These are phyloP conservation scores for Podosphaera fusca DNA, from an alignment of 2,329 filamentous ascomycete species.

Conservation along the genomic window DNA sequence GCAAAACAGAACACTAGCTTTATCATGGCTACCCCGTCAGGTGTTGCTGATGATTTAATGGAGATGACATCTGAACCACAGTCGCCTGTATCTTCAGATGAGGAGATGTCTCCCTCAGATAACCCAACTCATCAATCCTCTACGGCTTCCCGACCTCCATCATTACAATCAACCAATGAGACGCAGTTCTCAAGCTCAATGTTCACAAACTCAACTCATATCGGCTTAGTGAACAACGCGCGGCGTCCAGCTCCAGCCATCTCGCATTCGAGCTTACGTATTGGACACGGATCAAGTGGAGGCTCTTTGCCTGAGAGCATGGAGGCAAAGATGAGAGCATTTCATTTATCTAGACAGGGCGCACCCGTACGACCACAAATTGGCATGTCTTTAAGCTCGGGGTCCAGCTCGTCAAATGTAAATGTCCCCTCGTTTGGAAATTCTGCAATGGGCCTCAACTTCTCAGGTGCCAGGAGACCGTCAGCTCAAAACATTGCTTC, in stretches of 20 bases:
- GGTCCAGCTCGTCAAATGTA: constrained; percentile 5
- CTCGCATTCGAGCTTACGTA: constrained; percentile 3
- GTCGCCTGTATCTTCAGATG: neutral
- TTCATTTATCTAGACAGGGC: constrained; percentile 40
- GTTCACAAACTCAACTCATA: constrained; percentile 62
- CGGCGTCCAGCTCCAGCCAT: constrained; percentile 23
- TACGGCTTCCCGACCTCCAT: constrained; percentile 26
- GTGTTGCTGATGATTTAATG: too few relatives aligned
- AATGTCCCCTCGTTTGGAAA: constrained; percentile 15
- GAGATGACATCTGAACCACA: too few relatives aligned
- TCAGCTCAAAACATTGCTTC: constrained; percentile 23
- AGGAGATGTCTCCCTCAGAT: constrained; percentile 5
- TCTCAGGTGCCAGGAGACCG: constrained; percentile 24
- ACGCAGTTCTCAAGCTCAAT: constrained; percentile 30
- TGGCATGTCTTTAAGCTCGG: constrained; percentile 16
- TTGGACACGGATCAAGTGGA: constrained; percentile 16
- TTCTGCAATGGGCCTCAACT: constrained; percentile 21
- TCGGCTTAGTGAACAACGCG: constrained; percentile 50
- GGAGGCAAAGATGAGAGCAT: constrained; percentile 45
- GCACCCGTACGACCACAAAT: constrained; percentile 20
- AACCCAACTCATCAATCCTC: constrained; percentile 13
- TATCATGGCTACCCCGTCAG: too few relatives aligned
- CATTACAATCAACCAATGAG: constrained; percentile 36
- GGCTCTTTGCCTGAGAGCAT: constrained; percentile 38
- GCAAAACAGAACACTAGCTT: too few relatives aligned